Evolutionary conservation across 140 eudicot genomes (phyloP).

Genomic region (Erigeron philadelphicus): DNA sequence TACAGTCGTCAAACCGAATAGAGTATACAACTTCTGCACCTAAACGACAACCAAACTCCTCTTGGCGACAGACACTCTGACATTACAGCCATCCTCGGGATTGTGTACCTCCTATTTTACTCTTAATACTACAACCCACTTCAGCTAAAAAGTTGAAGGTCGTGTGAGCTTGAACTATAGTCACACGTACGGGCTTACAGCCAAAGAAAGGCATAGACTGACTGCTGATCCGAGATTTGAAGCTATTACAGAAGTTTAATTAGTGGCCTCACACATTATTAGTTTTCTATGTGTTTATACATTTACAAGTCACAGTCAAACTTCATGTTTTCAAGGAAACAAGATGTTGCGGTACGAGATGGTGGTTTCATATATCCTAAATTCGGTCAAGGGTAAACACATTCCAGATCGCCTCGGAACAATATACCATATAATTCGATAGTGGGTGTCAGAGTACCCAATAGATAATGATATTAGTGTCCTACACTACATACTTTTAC

Average conservation of each 20-base stretch:
- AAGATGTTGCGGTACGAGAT: background rate
- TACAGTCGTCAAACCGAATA: background rate
- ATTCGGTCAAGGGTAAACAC: too few species aligned
- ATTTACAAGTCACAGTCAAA: background rate
- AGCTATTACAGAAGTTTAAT: conserved; percentile 3
- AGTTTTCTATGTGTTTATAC: background rate
- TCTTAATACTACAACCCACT: too few species aligned
- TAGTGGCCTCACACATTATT: background rate
- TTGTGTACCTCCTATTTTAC: background rate
- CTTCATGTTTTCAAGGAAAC: background rate
- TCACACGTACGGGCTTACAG: too few species aligned
- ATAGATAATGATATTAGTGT: background rate
- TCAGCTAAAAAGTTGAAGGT: too few species aligned
- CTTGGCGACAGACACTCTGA: background rate
- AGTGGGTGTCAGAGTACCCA: background rate
- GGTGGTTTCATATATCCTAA: background rate
- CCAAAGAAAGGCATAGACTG: background rate
- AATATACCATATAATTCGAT: background rate
- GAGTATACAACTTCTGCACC: background rate
- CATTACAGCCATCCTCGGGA: background rate
- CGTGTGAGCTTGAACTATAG: too few species aligned
- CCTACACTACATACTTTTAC: background rate
- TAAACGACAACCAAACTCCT: background rate
- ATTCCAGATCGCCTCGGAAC: too few species aligned
- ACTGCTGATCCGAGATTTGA: background rate